Evolutionary conservation across 495 filamentous ascomycete genomes (phyloP), one percentile per base, ranked within the genome.

Genomic region (Jackrogersella multiformis): DNA sequence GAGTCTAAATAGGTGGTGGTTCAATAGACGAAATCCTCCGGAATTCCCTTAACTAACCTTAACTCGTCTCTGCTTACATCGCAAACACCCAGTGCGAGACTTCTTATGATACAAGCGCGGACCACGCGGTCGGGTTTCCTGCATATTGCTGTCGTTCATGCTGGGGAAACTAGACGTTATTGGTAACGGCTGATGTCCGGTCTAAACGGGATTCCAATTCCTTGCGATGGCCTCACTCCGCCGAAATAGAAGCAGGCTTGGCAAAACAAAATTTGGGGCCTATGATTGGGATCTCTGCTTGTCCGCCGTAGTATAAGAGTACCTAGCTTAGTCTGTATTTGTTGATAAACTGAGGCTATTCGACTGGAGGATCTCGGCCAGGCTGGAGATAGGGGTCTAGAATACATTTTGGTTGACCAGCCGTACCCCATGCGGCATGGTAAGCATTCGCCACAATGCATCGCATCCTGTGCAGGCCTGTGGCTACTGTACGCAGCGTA

Each of bases 71-170:
- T 74, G 72, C 42, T 76, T 76, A 62, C 74, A 76, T 41, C 74
- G 70, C 51, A 74, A 53, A 67, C 74, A 76, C 7, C 74, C 74
- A n/a, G 59, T 72, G 39, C 74, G 64, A 64, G 74, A 76, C 48
- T 76, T 76, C 36, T 76, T 76, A 58, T 76, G 74, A 56, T 74
- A 74, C 21, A 74, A 59, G 26, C 72, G 72, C n/a, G 72, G 72
- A 24, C 66, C 72, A 42, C 72, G 69, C 16, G 69, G 60, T 53
- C 70, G 64, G 34, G 64, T 36, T 12, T 72, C 72, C 44, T 62
- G 64, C 28, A 54, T 32, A 8, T 20, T 53, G 49, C 30, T 18
- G 52, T 70, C 51, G 56, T 69, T 55, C 45, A 70, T 70, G 23
- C 44, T 23, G 61, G 36, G 1, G 41, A 18, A 20, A 28, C 5